Conservation (phyloP, 2,329 filamentous ascomycete genomes). For the Cladophialophora yegresii region DNA sequence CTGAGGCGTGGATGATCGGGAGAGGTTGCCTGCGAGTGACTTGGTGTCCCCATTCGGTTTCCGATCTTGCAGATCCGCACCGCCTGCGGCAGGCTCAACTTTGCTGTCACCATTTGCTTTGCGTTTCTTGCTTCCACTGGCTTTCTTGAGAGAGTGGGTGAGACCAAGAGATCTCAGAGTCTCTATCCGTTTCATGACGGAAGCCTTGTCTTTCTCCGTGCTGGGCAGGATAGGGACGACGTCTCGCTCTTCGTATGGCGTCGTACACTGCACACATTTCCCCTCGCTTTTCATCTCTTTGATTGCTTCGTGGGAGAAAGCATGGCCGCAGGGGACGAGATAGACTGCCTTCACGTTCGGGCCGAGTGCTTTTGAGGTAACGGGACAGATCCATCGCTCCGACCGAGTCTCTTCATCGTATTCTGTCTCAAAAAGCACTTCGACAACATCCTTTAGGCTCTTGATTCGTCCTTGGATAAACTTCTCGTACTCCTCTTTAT, state of each 20-base stretch:
- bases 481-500: conserved; percentile 63
- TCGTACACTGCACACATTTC: conserved; percentile 68
- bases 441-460: conserved; percentile 80
- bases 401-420: conserved; percentile 48
- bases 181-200: conserved; percentile 65
- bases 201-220: conserved; percentile 68
- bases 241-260: conserved; percentile 69
- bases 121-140: conserved; percentile 65
- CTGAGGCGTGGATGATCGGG: conserved; percentile 30
- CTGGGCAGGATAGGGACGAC: conserved; percentile 80
- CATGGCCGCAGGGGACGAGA: conserved; percentile 91
- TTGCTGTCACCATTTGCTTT: conserved; percentile 64
- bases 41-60: conserved; percentile 16
- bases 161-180: conserved; percentile 71
- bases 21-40: neutral
- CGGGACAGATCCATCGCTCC: conserved; percentile 71
- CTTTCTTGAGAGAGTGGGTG: conserved; percentile 87
- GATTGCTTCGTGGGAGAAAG: conserved; percentile 83
- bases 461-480: conserved; percentile 67
- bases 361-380: conserved; percentile 84
- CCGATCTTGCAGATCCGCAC: conserved; percentile 14
- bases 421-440: conserved; percentile 71
- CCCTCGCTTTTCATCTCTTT: conserved; percentile 70
- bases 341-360: conserved; percentile 80
- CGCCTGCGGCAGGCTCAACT: neutral